Conservation (phyloP, 169 alveolate genomes). For the Plasmodium ovale region DNA sequence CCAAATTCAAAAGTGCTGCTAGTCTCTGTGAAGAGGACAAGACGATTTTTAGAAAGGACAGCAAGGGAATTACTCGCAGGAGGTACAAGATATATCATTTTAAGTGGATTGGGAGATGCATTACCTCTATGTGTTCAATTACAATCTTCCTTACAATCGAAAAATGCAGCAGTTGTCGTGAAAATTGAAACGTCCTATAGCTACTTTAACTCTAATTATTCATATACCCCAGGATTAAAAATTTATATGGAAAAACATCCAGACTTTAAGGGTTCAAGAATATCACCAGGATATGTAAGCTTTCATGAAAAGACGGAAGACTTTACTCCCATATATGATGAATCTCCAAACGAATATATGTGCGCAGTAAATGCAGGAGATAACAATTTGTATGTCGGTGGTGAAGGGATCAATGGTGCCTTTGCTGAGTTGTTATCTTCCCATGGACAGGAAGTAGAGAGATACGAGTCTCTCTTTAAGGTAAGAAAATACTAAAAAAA, state of each 20-base stretch:
- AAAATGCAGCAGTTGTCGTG: conserved; percentile 83
- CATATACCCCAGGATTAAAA: conserved; percentile 86
- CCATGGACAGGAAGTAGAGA: conserved; percentile 78
- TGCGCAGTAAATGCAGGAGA: conserved; percentile 82
- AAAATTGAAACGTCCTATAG: conserved; percentile 80
- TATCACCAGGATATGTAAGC: conserved; percentile 86
- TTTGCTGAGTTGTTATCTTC: conserved; percentile 76
- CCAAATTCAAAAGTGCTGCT: conserved; percentile 86
- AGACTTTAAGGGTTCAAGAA: conserved; percentile 87
- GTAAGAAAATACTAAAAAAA: conserved; percentile 10
- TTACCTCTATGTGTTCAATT: conserved; percentile 86
- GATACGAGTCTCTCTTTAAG: conserved; percentile 77
- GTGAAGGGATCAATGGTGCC: conserved; percentile 78
- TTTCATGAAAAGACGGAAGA: conserved; percentile 72
- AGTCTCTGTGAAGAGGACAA: conserved; percentile 84
- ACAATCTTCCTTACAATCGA: conserved; percentile 80
- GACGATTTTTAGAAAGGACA: conserved; percentile 86
- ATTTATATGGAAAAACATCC: conserved; percentile 88
- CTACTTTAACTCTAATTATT: conserved; percentile 74
- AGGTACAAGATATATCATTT: conserved; percentile 86
- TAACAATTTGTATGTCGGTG: conserved; percentile 72
- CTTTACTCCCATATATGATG: conserved; percentile 74
- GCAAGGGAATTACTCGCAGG: conserved; percentile 89
- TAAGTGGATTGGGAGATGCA: conserved; percentile 89
- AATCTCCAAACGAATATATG: conserved; percentile 76